These are phyloP conservation scores for Uncinocarpus reesii DNA, from an alignment of 2,329 filamentous ascomycete genomes.

Conservation along the genomic window DNA sequence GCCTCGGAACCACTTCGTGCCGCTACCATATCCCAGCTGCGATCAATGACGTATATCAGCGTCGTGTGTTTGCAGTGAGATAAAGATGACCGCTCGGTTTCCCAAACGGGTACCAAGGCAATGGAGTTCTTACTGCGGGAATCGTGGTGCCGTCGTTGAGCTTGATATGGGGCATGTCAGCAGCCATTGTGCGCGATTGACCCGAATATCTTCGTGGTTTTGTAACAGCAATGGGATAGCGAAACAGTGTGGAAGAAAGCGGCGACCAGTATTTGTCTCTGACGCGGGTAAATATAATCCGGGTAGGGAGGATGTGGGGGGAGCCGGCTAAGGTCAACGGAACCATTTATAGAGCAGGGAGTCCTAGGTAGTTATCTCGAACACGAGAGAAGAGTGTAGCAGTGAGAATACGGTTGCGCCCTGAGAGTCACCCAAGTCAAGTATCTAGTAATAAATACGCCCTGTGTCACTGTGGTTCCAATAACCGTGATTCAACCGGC, in stretches of 20 bases:
- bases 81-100: too few species aligned
- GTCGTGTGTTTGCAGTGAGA: too few species aligned
- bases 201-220: neutral
- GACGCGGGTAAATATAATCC: neutral
- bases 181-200: conserved; percentile 11
- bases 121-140: conserved; percentile 39
- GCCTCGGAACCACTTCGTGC: conserved; percentile 51
- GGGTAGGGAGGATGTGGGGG: neutral
- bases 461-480: too few species aligned
- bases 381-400: neutral
- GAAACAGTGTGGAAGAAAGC: neutral
- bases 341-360: too few species aligned
- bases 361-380: too few species aligned
- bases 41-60: neutral
- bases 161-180: conserved; percentile 37
- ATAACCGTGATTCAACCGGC: too few species aligned
- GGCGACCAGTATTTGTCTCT: neutral
- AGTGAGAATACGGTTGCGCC: neutral
- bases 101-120: too few species aligned
- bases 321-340: conserved; percentile 2
- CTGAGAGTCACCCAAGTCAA: too few species aligned
- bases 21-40: conserved; percentile 52
- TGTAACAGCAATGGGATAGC: neutral
- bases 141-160: conserved; percentile 49
- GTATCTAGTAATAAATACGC: too few species aligned